Percentiles rank a stretch among this genome's conserved stretches.
Evolutionary conservation across 1,139 yeast genomes (phyloP).

Genomic region (Nakaseomyces glabratus): DNA sequence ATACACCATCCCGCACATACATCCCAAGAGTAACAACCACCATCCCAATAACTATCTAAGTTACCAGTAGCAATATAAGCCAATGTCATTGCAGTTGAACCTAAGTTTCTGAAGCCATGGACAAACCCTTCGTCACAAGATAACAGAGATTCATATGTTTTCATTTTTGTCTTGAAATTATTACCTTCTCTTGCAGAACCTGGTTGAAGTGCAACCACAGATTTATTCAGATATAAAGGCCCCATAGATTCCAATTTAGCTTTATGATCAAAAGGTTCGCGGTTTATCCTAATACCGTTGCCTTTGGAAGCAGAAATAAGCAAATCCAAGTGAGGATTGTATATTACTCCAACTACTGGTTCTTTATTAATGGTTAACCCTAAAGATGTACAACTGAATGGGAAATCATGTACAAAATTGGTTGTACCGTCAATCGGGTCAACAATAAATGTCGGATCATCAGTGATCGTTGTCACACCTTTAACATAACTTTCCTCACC

Average conservation of each 20-base stretch:
- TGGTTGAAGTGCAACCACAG: slow-evolving; percentile 51
- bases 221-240: slow-evolving; percentile 39
- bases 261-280: slow-evolving; percentile 34
- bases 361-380: slow-evolving; percentile 43
- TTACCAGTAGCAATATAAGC: slow-evolving; percentile 49
- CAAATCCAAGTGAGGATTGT: slow-evolving; percentile 45
- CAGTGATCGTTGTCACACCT: slow-evolving; percentile 39
- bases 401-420: slow-evolving; percentile 51
- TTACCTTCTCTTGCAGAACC: slow-evolving; percentile 48
- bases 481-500: slow-evolving; percentile 53
- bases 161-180: slow-evolving; percentile 41
- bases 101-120: slow-evolving; percentile 50
- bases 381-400: slow-evolving; percentile 49
- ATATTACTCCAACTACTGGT: slow-evolving; percentile 52
- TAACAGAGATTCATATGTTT: slow-evolving; percentile 40
- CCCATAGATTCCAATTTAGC: slow-evolving; percentile 25
- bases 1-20: slow-evolving; percentile 60
- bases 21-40: slow-evolving; percentile 58
- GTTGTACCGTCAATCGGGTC: slow-evolving; percentile 60
- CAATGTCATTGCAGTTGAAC: slow-evolving; percentile 53
- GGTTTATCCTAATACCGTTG: slow-evolving; percentile 44
- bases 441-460: slow-evolving; percentile 50
- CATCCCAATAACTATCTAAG: slow-evolving; percentile 54
- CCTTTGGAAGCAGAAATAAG: slow-evolving; percentile 45
- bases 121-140: slow-evolving; percentile 42